Percentiles rank a stretch among this genome's conserved stretches.
Conservation (phyloP, 179 eudicot species). For the Silene coronaria region DNA sequence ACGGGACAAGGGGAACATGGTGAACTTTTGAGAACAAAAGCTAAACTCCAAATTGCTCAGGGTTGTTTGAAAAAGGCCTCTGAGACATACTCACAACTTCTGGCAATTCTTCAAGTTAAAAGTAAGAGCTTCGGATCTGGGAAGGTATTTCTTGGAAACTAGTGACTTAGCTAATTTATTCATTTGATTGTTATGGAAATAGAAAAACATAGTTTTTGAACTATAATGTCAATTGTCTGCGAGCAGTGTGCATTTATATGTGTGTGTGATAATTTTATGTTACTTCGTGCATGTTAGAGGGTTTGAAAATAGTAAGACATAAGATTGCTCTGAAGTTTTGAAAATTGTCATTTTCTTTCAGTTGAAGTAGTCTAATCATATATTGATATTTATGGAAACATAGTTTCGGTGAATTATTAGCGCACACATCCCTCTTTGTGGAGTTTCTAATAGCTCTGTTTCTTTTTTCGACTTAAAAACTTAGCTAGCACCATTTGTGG, state of each 20-base stretch:
- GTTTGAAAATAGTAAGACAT: not conserved
- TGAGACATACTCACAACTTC: constrained; percentile 65
- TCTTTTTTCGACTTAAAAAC: not conserved
- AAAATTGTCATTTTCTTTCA: not conserved
- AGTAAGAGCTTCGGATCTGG: constrained; percentile 45
- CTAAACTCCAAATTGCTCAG: constrained; percentile 76
- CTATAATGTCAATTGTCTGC: not conserved
- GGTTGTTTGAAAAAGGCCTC: constrained; percentile 58
- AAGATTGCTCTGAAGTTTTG: not conserved
- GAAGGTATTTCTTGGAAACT: constrained; percentile 49
- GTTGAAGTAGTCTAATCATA: not conserved
- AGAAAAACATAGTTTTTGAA: not conserved
- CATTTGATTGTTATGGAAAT: not conserved
- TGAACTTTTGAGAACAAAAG: constrained; percentile 68
- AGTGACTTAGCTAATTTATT: not conserved
- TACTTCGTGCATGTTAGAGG: not conserved
- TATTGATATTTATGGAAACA: not conserved
- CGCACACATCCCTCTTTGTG: not conserved
- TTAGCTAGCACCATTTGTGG: not conserved
- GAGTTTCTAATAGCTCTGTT: too few species aligned
- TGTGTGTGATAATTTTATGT: not conserved
- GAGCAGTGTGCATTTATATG: not conserved
- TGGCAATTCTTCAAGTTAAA: constrained; percentile 70
- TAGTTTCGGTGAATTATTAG: not conserved
- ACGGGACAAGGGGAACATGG: constrained; percentile 75